Conservation (phyloP, 2,329 filamentous ascomycete genomes). For the Alternaria viburni region DNA sequence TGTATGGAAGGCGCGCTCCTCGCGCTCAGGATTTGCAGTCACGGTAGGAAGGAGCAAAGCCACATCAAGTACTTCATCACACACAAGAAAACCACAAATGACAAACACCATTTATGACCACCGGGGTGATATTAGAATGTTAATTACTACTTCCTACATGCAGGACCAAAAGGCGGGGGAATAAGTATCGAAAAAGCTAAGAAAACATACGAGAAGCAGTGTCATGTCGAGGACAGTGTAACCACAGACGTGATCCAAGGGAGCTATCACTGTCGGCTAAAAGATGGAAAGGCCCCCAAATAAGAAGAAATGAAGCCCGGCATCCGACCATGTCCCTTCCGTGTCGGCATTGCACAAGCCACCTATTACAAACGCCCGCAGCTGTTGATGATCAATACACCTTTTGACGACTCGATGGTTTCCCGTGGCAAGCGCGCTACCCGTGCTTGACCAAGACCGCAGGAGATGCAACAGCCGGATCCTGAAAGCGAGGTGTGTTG, state of each 20-base stretch:
- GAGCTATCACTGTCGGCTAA: conserved; percentile 32
- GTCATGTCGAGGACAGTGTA: conserved; percentile 41
- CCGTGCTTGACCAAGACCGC: conserved; percentile 22
- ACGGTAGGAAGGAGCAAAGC: neutral
- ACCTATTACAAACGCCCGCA: conserved; percentile 44
- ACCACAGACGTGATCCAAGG: conserved; percentile 27
- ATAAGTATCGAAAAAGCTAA: conserved; percentile 51
- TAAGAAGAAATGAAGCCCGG: conserved; percentile 40
- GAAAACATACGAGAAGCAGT: conserved; percentile 49
- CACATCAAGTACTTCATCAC: neutral
- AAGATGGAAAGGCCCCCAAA: conserved; percentile 33
- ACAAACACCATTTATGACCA: conserved; percentile 16
- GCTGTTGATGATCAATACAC: conserved; percentile 29
- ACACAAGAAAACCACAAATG: neutral
- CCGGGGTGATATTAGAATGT: conserved; percentile 47
- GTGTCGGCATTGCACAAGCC: conserved; percentile 35
- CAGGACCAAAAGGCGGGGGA: conserved; percentile 48
- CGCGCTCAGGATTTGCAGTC: neutral
- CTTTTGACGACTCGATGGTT: conserved; percentile 25
- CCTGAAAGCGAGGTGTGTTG: conserved; percentile 3
- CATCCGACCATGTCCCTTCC: conserved; percentile 27
- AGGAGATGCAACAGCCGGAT: conserved; percentile 11
- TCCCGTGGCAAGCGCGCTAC: conserved; percentile 38
- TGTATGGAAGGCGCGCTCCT: neutral
- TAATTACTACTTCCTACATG: conserved; percentile 51